Evolutionary conservation across 139 green algal genomes (phyloP), one percentile per base, ranked within the genome.

Genomic region (Chlamydomonas sp.): DNA sequence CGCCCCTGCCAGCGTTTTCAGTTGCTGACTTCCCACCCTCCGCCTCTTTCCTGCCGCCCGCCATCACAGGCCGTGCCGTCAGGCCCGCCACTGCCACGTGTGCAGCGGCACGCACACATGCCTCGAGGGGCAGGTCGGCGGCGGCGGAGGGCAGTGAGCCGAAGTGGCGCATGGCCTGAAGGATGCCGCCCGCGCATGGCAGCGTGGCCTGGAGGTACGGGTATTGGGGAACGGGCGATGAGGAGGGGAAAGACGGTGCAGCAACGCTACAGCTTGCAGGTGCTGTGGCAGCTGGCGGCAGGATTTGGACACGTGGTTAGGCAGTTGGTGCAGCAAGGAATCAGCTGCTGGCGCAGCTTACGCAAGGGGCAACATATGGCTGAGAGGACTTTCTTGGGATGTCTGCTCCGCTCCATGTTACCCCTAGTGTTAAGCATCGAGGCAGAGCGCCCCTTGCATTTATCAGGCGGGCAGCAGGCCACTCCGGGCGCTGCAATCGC

Each of bases 121-220:
- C 6, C 62, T 49, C 15, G 60, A 16, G n/a, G 68, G 18, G 63
- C 14, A 1, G 49, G 59, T 59, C 60, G 81, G 3, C 71, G 72
- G 67, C 72, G 82, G 60, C 71, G 63, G 5, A 12, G 20, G 66
- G 49, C 14, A 93, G 62, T 63, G 69, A 89, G 62, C 89, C 87
- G 89, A 98, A 99, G 84, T 96, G 89, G 3, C 93, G 31, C 68
- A 99, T 91, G 0, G 96, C 94, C 89, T 99, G 88, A 18, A 97
- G 64, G 68, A 99, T 99, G 80, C 97, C 97, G 1, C 91, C 96
- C 0, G 97, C 94, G 78, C 97, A 98, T 1, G 95, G 91, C 89
- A 95, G 64, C 8, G 83, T 95, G 2, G 97, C 96, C 57, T 95
- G 84, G 49, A 79, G 20, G 49, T 7, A 61, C 64, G 69, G 9